Base-by-base conservation (phyloP, 768 basidiomycete species). In the Mycena filopes region DNA sequence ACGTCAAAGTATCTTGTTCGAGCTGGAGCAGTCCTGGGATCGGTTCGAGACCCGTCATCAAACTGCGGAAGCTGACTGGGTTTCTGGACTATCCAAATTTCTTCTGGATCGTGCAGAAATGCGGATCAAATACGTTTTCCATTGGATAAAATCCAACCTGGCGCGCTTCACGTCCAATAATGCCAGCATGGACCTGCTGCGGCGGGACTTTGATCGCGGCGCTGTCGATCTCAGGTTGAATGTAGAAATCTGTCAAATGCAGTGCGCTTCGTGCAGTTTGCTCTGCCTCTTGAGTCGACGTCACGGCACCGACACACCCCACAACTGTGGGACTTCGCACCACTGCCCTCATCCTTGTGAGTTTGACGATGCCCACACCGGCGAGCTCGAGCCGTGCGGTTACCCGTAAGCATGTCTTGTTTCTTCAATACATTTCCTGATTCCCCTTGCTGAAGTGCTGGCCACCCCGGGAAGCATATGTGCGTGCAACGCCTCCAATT, bases 401-500 rank as follows among this genome's bases (percentile, higher is more conserved):
- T 78, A 83, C 65, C 77, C 75, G 87, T 87, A 28, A 56, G 63
- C 20, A 56, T 82, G 8, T 2, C 9, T 5, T 13, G 10, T 15
- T 12, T 45, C 13, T 25, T 46, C 20, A 28, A 12, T 33, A 8
- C 12, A 2, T 31, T 50, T 21, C 28, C 31, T 25, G 1, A 18
- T 48, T 46, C 15, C 51, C 23, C 18, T 13, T 8, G 33, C 33
- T n/a, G n/a, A 13, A 88, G 87, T 21, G 87, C 86, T 43, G 88
- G 88, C 1, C 87, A 89, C 64, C 72, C 81, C 15, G 86, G 85
- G 6, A 77, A 76, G 16, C 87, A 89, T 60, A 79, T 86, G 88
- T 88, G 69, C 49, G 82, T 71, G 15, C 15, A n/a, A n/a, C n/a
- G n/a, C 15, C 36, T 40, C 25, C 51, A 36, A 25, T 33, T 53